Conservation (phyloP, 2,329 filamentous ascomycete genomes). For the Tolypocladium amazonense region DNA sequence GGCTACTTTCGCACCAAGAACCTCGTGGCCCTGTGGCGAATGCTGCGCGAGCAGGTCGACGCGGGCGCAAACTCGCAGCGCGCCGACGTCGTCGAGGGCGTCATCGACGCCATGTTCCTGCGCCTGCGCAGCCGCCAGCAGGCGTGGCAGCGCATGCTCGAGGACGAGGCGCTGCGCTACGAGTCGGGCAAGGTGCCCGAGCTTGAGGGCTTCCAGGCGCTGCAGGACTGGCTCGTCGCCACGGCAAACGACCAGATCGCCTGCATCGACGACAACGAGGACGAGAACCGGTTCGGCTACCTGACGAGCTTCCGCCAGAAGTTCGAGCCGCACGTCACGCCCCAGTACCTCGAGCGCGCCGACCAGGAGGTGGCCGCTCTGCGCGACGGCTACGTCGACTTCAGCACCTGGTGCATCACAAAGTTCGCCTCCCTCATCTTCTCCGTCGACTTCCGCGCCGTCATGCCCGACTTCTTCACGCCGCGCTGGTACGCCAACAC, state of each 20-base stretch:
- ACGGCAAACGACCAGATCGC: constrained; percentile 98
- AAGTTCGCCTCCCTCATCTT: constrained; percentile 85
- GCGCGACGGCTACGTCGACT: constrained; percentile 87
- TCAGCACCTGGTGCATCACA: constrained; percentile 84
- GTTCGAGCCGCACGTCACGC: constrained; percentile 69
- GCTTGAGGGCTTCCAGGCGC: constrained; percentile 59
- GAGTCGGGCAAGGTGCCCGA: constrained; percentile 44
- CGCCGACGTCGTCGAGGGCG: constrained; percentile 84
- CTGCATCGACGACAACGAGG: constrained; percentile 87
- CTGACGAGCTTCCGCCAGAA: constrained; percentile 77
- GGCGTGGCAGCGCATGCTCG: constrained; percentile 78
- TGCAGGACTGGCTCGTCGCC: constrained; percentile 93
- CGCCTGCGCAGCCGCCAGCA: constrained; percentile 74
- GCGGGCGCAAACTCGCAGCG: constrained; percentile 78
- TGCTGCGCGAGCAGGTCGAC: constrained; percentile 86
- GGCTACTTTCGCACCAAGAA: constrained; percentile 89
- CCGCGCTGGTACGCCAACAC: constrained; percentile 77
- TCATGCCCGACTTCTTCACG: constrained; percentile 86
- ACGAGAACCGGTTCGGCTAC: constrained; percentile 66
- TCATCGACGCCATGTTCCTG: constrained; percentile 91
- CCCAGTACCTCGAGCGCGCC: constrained; percentile 67
- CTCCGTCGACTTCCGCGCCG: constrained; percentile 73
- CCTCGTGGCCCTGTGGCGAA: constrained; percentile 90
- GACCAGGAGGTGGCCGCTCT: constrained; percentile 63
- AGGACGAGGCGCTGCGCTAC: constrained; percentile 72